These are phyloP conservation scores for Chondrostereum purpureum DNA, from an alignment of 1,284 basidiomycete species.

Conservation along the genomic window DNA sequence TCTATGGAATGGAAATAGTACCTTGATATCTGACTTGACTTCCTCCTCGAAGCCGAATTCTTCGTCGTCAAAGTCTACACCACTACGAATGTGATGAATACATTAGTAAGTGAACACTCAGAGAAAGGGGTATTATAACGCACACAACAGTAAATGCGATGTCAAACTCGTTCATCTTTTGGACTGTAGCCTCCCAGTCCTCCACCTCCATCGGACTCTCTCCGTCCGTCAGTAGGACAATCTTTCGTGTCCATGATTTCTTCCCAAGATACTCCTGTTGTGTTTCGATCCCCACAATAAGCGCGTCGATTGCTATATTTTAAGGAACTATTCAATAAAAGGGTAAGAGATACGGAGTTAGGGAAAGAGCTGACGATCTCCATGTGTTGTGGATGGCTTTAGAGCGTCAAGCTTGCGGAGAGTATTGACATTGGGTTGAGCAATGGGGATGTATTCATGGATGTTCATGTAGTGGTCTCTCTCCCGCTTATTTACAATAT, in stretches of 20 bases:
- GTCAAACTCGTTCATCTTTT: slow-evolving; percentile 59
- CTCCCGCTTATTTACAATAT: slow-evolving; percentile 54
- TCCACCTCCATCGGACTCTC: slow-evolving; percentile 65
- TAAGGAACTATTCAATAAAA: slow-evolving; percentile 1
- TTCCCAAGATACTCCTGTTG: slow-evolving; percentile 59
- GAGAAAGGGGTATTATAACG: slow-evolving; percentile 23
- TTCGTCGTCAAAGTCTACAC: slow-evolving; percentile 81
- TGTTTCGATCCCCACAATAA: slow-evolving; percentile 82
- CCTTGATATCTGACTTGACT: slow-evolving; percentile 68
- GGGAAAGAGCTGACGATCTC: slow-evolving; percentile 56
- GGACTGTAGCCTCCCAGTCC: slow-evolving; percentile 66
- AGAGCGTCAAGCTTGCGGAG: slow-evolving; percentile 69
- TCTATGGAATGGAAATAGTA: slow-evolving; percentile 18
- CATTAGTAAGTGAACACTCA: slow-evolving; percentile 6
- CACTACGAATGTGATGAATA: slow-evolving; percentile 36
- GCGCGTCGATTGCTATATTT: slow-evolving; percentile 71
- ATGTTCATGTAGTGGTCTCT: slow-evolving; percentile 59
- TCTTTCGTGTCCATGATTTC: slow-evolving; percentile 75
- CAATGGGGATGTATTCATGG: slow-evolving; percentile 37
- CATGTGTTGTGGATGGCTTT: slow-evolving; percentile 51
- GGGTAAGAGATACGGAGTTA: no score
- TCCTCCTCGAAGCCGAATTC: slow-evolving; percentile 58
- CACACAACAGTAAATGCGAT: slow-evolving; percentile 63
- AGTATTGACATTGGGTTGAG: slow-evolving; percentile 69
- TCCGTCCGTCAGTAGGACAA: slow-evolving; percentile 78